These are phyloP conservation scores for Candida sanyiensis DNA, from an alignment of 805 yeast genomes.

Conservation along the genomic window DNA sequence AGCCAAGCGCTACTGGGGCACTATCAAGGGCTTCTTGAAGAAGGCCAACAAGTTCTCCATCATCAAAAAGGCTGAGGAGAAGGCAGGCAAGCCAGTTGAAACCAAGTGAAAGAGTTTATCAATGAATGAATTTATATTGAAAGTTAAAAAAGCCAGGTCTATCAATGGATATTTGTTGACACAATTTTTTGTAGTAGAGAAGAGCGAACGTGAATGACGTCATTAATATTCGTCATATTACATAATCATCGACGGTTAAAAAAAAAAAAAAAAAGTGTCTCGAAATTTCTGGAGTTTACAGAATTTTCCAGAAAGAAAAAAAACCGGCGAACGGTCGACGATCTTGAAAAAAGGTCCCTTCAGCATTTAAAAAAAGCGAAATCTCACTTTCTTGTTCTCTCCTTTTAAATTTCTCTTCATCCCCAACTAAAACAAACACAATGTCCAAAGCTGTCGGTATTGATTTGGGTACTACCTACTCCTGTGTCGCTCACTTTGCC, in stretches of 20 bases:
- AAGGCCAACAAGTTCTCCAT: slow-evolving; percentile 16
- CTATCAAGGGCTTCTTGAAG: slow-evolving; percentile 33
- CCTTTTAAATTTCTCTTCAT: not conserved
- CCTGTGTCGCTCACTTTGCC: slow-evolving; percentile 92
- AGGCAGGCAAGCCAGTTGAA: slow-evolving; percentile 5
- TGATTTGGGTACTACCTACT: slow-evolving; percentile 85
- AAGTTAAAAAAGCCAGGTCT: too few relatives aligned
- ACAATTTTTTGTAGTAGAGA: too few relatives aligned
- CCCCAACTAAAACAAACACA: slow-evolving; percentile 5
- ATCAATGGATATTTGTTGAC: too few relatives aligned
- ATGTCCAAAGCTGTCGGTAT: slow-evolving; percentile 37
- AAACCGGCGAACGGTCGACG: slow-evolving; percentile 5
- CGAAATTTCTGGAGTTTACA: slow-evolving; percentile 2
- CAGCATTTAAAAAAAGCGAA: slow-evolving; percentile 2
- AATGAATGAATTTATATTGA: too few relatives aligned
- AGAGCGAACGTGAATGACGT: too few relatives aligned
- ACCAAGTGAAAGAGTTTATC: not conserved
- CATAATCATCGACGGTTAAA: not conserved
- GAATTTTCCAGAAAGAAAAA: slow-evolving; percentile 16
- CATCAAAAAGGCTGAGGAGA: slow-evolving; percentile 15
- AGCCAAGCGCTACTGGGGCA: slow-evolving; percentile 45
- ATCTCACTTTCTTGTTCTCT: not conserved
- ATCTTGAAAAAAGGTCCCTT: not conserved
- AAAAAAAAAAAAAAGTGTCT: not conserved
- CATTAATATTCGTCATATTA: not conserved